Evolutionary conservation across 2,329 filamentous ascomycete species (phyloP).

Genomic region (Amauroascus niger): DNA sequence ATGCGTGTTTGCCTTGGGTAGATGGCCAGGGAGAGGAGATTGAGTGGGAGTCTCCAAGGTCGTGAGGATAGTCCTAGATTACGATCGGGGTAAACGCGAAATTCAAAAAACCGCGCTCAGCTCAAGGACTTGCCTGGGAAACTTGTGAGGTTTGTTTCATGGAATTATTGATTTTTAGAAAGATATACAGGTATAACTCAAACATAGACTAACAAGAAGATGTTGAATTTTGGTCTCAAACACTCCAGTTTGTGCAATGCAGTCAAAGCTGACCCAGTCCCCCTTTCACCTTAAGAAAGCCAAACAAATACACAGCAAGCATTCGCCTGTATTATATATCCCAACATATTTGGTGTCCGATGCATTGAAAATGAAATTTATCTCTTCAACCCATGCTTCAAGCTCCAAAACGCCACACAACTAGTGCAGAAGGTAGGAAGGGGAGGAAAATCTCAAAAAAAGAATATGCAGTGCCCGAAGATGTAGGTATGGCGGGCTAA

Average conservation of each 20-base stretch:
- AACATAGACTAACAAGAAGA: too few species aligned
- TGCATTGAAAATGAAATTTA: background rate
- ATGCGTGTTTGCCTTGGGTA: constrained; percentile 15
- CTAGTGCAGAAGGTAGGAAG: background rate
- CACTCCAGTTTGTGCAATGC: background rate
- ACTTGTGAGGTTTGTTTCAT: background rate
- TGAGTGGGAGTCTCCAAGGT: background rate
- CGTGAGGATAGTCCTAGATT: too few species aligned
- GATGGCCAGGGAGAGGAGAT: constrained; percentile 14
- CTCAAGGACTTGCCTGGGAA: too few species aligned
- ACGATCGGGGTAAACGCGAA: too few species aligned
- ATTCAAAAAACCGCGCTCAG: too few species aligned
- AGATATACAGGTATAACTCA: background rate
- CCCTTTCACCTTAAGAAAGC: background rate
- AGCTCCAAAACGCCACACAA: background rate
- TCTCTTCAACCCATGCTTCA: background rate
- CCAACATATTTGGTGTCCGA: background rate
- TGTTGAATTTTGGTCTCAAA: background rate
- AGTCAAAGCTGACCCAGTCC: background rate
- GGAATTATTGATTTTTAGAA: background rate
- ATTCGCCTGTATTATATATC: background rate
- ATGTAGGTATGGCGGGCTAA: background rate
- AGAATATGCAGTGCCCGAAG: background rate
- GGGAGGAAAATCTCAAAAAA: background rate
- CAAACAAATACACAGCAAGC: background rate